These are phyloP conservation scores for Teratosphaeria gauchensis DNA, from an alignment of 2,329 filamentous ascomycete genomes.

Conservation along the genomic window DNA sequence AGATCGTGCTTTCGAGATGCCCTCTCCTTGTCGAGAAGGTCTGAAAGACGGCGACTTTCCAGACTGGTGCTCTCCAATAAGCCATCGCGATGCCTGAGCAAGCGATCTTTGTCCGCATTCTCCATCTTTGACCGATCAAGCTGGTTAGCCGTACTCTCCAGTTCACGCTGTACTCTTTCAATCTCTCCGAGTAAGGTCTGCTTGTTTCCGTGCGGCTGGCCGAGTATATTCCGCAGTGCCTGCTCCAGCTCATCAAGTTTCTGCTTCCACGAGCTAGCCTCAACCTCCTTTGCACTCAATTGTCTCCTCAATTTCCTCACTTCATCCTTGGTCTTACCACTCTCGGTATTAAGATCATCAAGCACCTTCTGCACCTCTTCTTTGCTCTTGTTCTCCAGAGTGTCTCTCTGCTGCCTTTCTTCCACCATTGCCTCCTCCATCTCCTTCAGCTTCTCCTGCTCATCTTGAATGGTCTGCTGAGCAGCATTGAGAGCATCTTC, in stretches of 20 bases:
- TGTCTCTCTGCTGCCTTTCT: conserved; percentile 78
- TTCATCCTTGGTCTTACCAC: conserved; percentile 75
- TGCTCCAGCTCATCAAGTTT: conserved; percentile 81
- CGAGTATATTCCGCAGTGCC: conserved; percentile 75
- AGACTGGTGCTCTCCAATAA: conserved; percentile 81
- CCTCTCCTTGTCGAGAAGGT: conserved; percentile 85
- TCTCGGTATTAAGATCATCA: conserved; percentile 83
- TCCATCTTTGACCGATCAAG: conserved; percentile 69
- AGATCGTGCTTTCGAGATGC: conserved; percentile 77
- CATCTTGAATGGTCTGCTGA: conserved; percentile 73
- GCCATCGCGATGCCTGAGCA: conserved; percentile 80
- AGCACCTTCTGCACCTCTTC: conserved; percentile 90
- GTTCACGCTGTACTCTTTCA: conserved; percentile 74
- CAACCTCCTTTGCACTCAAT: conserved; percentile 73
- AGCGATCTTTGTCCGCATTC: conserved; percentile 78
- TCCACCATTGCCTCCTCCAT: conserved; percentile 57
- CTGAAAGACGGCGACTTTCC: conserved; percentile 73
- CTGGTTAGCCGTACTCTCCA: conserved; percentile 74
- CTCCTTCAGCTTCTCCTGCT: conserved; percentile 57
- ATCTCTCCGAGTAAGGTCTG: conserved; percentile 76
- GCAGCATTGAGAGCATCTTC: conserved; percentile 71
- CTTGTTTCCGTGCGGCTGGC: conserved; percentile 76
- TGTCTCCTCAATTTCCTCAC: conserved; percentile 71
- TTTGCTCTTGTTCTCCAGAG: conserved; percentile 80
- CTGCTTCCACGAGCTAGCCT: conserved; percentile 85